Base-by-base conservation (phyloP, 768 basidiomycete genomes). In the Russula vinacea region DNA sequence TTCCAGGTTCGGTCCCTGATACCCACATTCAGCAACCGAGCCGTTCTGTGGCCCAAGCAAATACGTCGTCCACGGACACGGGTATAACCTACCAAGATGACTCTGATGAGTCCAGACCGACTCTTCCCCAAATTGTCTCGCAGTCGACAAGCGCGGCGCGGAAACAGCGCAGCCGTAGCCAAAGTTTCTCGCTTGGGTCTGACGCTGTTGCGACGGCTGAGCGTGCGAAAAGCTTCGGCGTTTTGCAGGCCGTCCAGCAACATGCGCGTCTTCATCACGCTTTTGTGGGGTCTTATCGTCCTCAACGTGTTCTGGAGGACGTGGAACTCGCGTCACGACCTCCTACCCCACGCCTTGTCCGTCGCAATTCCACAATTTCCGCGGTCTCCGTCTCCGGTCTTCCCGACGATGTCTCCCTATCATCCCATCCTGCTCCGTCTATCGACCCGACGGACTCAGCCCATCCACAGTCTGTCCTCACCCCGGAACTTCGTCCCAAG, bases 41-140 rank as follows among this genome's bases (percentile, higher is more conserved):
- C 11, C 83, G 91, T 54, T 81, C 88, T 56, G 81, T 89, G 22
- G 87, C 88, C 1, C 90, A 91, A 57, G 89, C 86, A 13, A 88
- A 87, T 67, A 77, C 84, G 1, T 77, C 84, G 1, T 79, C 83
- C 9, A 78, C 82, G 1, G 88, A 89, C 67, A n/a, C 67, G 1
- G 77, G 77, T 16, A 69, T 76, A 2, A 68, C 77, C 42, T 72
- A 84, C 68, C 73, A 76, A 45, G 88, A 92, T 62, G 89, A 90
- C 26, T 73, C 70, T 24, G 84, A 89, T 0, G 88, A 90, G 32
- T 0, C 60, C 74, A 29, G 66, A 73, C 11, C 58, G 71, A 1
- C 72, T 74, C 19, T 60, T 35, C 0, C 62, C 73, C 35, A 67
- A 73, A 8, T 58, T 72, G 0, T 73, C 74, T 29, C 57, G n/a